Evolutionary conservation across 352 stramenopile species (phyloP), one percentile per base, ranked within the genome.

Genomic region (Salisapilia sapeloensis): DNA sequence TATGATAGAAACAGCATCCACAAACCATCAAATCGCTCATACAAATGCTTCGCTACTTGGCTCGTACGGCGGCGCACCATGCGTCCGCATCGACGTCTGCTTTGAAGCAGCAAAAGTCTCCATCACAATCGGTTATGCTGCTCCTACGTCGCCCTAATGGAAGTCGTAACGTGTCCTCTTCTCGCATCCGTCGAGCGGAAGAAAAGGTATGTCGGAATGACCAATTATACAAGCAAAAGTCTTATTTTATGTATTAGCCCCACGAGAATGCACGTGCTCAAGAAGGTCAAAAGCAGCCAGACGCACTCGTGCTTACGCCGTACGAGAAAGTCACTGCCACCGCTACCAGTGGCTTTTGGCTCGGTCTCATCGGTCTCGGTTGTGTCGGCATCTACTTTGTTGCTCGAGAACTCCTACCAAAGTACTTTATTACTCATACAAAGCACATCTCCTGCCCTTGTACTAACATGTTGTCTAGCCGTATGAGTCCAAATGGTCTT

Each of bases 251-350:
- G n/a, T n/a, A n/a, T n/a, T n/a, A 71, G 46, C 47, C 53, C 19
- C 52, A 38, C 21, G 40, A 31, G 1, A 47, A 72, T 26, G 47
- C 31, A 9, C 38, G 46, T 26, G 58, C 50, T 4, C 49, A 54
- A 29, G 63, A 78, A 24, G 54, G 58, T 26, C 46, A 71, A 21
- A 69, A 72, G 28, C 40, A 62, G 12, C 48, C 70, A 41, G 72
- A 87, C 30, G 72, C 72, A 24, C 56, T 87, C 29, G 75, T 96
- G 25, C 63, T 97, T 35, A 93, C 86, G 29, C 86, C 90, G 11
- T 94, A 93, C 19, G 60, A 96, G 69, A 95, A 96, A 50, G 86
- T 96, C 15, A 89, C 84, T 15, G 90, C 74, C 7, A 91, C 74
- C 6, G 79, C 74, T 20, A 81, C 79, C 17, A 60, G 92, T 12